A percentile compares a stretch with the other conserved stretches of the same genome.
Conservation (phyloP, 306 rosid species). For the Vicia villosa region DNA sequence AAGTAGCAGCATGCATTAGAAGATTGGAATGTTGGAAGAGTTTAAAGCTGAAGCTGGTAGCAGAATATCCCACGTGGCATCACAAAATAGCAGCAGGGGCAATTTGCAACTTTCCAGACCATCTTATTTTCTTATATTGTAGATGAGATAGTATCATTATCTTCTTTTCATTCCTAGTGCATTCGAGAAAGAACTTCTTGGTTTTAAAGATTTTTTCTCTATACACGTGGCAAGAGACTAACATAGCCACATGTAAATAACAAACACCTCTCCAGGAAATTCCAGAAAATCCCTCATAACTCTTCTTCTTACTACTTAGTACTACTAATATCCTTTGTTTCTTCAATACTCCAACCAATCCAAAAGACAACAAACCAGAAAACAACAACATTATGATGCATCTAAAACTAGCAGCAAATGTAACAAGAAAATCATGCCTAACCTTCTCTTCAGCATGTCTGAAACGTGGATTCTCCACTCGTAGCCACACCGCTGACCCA, state of each 20-base stretch:
- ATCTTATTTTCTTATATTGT: too few relatives aligned
- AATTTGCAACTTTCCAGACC: too few relatives aligned
- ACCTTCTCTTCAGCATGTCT: background rate
- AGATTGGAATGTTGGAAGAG: too few relatives aligned
- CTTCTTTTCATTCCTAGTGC: background rate
- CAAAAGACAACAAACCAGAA: background rate
- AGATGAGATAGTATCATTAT: background rate
- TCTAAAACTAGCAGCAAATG: conserved; percentile 38
- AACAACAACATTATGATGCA: conserved; percentile 44
- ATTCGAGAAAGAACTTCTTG: conserved; percentile 17
- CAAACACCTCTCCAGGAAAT: conserved; percentile 41
- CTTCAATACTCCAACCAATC: background rate
- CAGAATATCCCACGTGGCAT: too few relatives aligned
- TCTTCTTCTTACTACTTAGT: background rate
- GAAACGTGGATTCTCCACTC: conserved; percentile 39
- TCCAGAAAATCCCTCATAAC: conserved; percentile 47
- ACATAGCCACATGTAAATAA: conserved; percentile 36
- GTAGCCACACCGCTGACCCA: conserved; percentile 62
- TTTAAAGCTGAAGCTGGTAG: too few relatives aligned
- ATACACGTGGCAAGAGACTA: conserved; percentile 30
- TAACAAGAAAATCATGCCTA: conserved; percentile 32
- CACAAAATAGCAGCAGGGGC: too few relatives aligned
- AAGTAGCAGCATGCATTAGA: too few relatives aligned
- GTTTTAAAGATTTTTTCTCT: background rate
- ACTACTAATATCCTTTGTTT: background rate